phyloP scores from a whole-genome alignment of 2,329 filamentous ascomycete genomes.

The Fusarium sp. region DNA sequence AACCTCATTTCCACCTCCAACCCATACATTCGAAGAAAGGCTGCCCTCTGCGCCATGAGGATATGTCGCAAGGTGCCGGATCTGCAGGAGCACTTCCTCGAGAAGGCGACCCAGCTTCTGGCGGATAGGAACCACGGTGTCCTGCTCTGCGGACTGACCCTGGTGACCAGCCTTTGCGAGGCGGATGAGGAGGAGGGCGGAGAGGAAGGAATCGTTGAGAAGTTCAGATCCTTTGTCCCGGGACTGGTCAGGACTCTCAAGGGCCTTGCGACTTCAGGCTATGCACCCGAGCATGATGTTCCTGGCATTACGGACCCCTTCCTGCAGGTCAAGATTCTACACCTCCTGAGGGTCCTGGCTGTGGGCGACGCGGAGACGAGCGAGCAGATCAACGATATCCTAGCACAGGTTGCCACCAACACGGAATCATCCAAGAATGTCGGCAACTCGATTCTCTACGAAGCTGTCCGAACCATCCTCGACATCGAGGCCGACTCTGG shows the following conservation, averaged over 20 bases:
- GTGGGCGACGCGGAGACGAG: constrained; percentile 88
- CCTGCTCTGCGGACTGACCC: constrained; percentile 88
- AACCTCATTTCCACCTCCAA: constrained; percentile 91
- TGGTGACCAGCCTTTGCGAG: constrained; percentile 93
- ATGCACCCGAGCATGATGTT: constrained; percentile 97
- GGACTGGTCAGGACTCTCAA: constrained; percentile 91
- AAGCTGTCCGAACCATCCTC: constrained; percentile 95
- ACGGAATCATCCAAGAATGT: constrained; percentile 99
- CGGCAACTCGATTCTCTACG: constrained; percentile 97
- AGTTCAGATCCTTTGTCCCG: constrained; percentile 88
- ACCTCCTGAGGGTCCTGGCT: constrained; percentile 85
- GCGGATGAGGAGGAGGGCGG: constrained; percentile 92
- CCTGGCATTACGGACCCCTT: constrained; percentile 98
- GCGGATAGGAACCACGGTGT: constrained; percentile 97
- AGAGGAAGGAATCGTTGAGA: constrained; percentile 90
- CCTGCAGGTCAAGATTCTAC: constrained; percentile 94
- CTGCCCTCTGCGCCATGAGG: constrained; percentile 97
- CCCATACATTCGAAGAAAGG: constrained; percentile 98
- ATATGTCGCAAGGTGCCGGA: constrained; percentile 99
- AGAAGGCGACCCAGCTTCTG: constrained; percentile 89
- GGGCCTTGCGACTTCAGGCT: constrained; percentile 91
- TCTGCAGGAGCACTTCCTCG: constrained; percentile 94
- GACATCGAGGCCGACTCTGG: constrained; percentile 99
- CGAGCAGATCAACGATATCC: constrained; percentile 98
- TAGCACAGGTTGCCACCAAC: constrained; percentile 97